Evolutionary conservation across 345 rosid species (phyloP).

Genomic region (Barbarea vulgaris): DNA sequence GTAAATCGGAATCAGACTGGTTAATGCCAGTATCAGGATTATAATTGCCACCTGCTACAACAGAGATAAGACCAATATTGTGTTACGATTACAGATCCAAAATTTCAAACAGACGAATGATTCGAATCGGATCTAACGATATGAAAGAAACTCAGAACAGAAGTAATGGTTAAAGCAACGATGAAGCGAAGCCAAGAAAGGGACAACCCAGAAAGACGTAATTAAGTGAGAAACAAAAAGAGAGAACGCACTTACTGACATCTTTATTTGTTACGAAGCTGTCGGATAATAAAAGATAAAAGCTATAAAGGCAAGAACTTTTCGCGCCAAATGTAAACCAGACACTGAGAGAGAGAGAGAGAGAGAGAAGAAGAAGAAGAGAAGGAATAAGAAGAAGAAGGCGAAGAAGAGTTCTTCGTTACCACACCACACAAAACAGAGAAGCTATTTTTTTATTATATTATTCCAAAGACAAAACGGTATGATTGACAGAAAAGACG

Average conservation of each 20-base stretch:
- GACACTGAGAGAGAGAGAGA: background rate
- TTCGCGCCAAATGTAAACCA: conserved; percentile 38
- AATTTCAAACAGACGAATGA: background rate
- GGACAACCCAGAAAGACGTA: conserved; percentile 21
- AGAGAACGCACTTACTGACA: conserved; percentile 46
- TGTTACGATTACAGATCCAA: background rate
- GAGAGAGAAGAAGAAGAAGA: background rate
- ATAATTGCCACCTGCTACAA: conserved; percentile 10
- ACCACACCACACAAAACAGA: conserved; percentile 27
- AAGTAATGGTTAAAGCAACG: background rate
- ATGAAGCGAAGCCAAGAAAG: conserved; percentile 17
- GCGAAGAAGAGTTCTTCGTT: conserved; percentile 29
- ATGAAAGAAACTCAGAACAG: background rate
- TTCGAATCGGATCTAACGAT: conserved; percentile 9
- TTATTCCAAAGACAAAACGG: conserved; percentile 28
- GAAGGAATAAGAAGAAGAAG: background rate
- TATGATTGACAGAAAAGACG: conserved; percentile 22
- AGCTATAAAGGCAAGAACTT: conserved; percentile 34
- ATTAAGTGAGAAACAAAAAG: conserved; percentile 28
- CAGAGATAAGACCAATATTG: background rate
- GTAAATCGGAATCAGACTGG: conserved; percentile 16
- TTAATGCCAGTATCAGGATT: conserved; percentile 20
- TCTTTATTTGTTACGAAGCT: conserved; percentile 44
- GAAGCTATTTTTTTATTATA: conserved; percentile 6
- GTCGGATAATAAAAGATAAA: conserved; percentile 30